Base-by-base conservation (phyloP, 148 eudicot genomes). In the Arctostaphylos glauca region DNA sequence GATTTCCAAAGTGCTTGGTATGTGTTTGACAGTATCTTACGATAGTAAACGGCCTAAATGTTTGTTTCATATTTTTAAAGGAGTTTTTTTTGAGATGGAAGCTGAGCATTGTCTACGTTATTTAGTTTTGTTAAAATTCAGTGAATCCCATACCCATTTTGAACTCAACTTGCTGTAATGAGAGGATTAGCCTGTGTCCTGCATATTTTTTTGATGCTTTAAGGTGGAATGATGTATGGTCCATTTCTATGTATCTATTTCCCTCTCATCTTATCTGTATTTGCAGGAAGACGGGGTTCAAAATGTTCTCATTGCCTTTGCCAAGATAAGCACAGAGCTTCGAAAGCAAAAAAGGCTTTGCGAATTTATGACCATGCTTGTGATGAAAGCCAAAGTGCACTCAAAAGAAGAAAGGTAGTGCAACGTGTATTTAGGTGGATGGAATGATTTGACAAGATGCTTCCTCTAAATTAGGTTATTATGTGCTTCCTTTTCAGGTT, bases 341-440 rank as follows among this genome's bases (percentile, higher is more conserved):
- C 14, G 13, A 89, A 66, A 62, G 83, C 53, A 41, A 80, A 18
- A 4, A 81, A 76, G 53, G 94, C 82, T 88, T 77, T 82, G 48
- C 82, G 85, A 75, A 84, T 72, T 62, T 74, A 77, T 79, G 85
- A 81, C 83, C 85, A 54, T 81, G 84, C 87, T 80, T 82, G 82
- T 83, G 85, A 84, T 77, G 88, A 87, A 85, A 89, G 87, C 76
- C 89, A 88, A 83, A 85, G 86, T 83, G 88, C 81, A 79, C 13
- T 25, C 15, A 84, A 90, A 81, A 90, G 87, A 88, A 87, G 92
- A 85, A 93, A 94, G 98, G 98, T 96, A 89, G 53, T 25, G 18
- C 47, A 83, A 46, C 13, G 13, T 54, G 48, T 31, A 15, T 55
- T 4, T 62, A 38, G 21, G 76, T 85, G 58, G 50, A 46, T 59